Conservation (phyloP, 805 yeast genomes). For the Saccharomycopsis amapae region DNA sequence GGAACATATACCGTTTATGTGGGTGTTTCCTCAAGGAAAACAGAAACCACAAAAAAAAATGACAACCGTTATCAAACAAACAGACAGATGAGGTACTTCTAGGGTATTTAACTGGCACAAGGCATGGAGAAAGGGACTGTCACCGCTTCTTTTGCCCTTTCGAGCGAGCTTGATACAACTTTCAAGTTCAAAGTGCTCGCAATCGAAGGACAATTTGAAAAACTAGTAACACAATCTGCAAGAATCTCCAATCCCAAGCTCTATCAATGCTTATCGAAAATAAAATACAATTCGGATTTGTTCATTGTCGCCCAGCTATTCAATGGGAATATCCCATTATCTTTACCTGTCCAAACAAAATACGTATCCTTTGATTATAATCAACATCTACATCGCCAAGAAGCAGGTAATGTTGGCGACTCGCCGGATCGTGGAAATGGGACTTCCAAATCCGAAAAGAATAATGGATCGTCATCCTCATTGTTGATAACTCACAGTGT, state of each 20-base stretch:
- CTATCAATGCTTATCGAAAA: constrained; percentile 16
- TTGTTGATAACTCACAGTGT: not conserved
- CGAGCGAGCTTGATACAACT: constrained; percentile 16
- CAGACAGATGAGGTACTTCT: not conserved
- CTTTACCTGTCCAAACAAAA: constrained; percentile 17
- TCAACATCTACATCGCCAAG: not conserved
- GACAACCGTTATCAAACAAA: too few species aligned
- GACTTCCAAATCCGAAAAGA: too few species aligned
- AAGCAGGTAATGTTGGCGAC: not conserved
- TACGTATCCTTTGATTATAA: constrained; percentile 13
- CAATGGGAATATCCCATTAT: constrained; percentile 16
- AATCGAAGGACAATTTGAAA: constrained; percentile 19
- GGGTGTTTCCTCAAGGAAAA: too few species aligned
- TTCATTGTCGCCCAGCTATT: constrained; percentile 18
- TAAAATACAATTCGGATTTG: constrained; percentile 17
- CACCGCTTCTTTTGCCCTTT: constrained; percentile 17
- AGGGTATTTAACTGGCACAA: not conserved
- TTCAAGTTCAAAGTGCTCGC: constrained; percentile 14
- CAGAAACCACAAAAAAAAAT: too few species aligned
- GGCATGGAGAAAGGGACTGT: constrained; percentile 17
- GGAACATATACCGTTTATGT: too few species aligned
- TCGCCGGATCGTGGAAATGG: not conserved
- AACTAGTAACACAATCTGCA: constrained; percentile 10
- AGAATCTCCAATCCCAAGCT: constrained; percentile 15
- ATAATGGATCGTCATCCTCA: too few species aligned